A percentile compares a stretch with the other conserved stretches of the same genome.
Evolutionary conservation across 1,284 basidiomycete genomes (phyloP).

Genomic region (Limonomyces culmigenus): DNA sequence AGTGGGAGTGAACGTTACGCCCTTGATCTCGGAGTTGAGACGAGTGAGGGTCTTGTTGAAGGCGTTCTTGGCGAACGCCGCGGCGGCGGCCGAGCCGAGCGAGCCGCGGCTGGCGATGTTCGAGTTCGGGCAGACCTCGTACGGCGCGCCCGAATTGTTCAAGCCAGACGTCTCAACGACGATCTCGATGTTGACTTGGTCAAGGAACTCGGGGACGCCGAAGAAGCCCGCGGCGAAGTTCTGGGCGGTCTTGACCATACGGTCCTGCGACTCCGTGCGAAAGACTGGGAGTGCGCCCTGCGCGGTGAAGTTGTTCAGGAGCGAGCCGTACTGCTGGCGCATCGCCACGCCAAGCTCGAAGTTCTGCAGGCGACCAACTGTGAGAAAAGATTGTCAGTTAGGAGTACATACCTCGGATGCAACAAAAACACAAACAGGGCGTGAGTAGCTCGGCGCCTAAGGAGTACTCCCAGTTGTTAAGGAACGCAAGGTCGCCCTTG

Average conservation of each 20-base stretch:
- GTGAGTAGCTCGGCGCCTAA: slow-evolving; percentile 41
- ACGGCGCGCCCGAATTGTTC: slow-evolving; percentile 45
- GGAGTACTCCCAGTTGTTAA: slow-evolving; percentile 36
- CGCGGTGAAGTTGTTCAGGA: slow-evolving; percentile 57
- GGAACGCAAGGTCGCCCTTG: slow-evolving; percentile 29
- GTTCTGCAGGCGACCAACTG: slow-evolving; percentile 11
- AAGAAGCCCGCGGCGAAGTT: slow-evolving; percentile 48
- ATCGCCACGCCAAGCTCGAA: slow-evolving; percentile 31
- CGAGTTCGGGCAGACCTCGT: slow-evolving; percentile 23
- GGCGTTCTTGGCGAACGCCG: slow-evolving; percentile 35
- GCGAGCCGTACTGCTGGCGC: slow-evolving; percentile 35
- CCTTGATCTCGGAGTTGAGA: slow-evolving; percentile 26
- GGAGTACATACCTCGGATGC: slow-evolving; percentile 25
- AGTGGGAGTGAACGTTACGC: slow-evolving; percentile 27
- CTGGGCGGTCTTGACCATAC: slow-evolving; percentile 37
- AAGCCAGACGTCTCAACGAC: slow-evolving; percentile 31
- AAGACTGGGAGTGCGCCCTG: slow-evolving; percentile 63
- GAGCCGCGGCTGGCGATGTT: slow-evolving; percentile 18
- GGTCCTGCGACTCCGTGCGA: slow-evolving; percentile 68
- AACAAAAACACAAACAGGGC: slow-evolving; percentile 40
- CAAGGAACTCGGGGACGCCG: slow-evolving; percentile 29
- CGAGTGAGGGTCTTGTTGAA: slow-evolving; percentile 31
- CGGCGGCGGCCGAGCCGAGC: slow-evolving; percentile 14
- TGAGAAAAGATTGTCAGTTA: background rate
- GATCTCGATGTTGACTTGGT: slow-evolving; percentile 30